These are phyloP conservation scores for Cercospora sp. DNA, from an alignment of 2,329 filamentous ascomycete species.

Conservation along the genomic window DNA sequence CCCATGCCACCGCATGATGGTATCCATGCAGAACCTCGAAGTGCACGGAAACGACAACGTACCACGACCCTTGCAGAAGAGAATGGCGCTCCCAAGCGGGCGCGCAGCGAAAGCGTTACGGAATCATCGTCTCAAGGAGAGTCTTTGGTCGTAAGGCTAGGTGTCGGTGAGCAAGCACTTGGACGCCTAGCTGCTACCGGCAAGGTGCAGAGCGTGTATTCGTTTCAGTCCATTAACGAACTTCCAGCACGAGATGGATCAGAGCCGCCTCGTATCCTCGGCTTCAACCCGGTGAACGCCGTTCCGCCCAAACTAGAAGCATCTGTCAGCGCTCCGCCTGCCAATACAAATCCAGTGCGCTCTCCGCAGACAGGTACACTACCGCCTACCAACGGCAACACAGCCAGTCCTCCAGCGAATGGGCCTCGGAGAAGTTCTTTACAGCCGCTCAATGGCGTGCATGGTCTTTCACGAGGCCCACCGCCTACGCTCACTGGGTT, in stretches of 20 bases:
- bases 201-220: constrained; percentile 8
- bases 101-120: constrained; percentile 17
- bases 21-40: constrained; percentile 5
- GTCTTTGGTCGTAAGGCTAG: constrained; percentile 19
- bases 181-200: constrained; percentile 6
- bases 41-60: constrained; percentile 3
- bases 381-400: background rate
- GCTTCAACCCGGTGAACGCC: constrained; percentile 15
- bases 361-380: background rate
- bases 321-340: constrained; percentile 7
- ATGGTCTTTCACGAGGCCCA: background rate
- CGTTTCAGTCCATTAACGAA: constrained; percentile 8
- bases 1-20: constrained; percentile 10
- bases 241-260: constrained; percentile 1
- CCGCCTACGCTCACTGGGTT: constrained; percentile 9
- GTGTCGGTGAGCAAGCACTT: constrained; percentile 13
- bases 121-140: constrained; percentile 13
- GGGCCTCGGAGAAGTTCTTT: background rate
- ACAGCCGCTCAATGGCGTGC: background rate
- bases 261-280: constrained; percentile 6
- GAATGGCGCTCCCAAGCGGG: constrained; percentile 10
- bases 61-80: background rate
- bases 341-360: background rate
- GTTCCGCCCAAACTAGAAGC: background rate
- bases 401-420: background rate